phyloP scores from a whole-genome alignment of 2,329 filamentous ascomycete genomes.

The Sporothrix pallida region DNA sequence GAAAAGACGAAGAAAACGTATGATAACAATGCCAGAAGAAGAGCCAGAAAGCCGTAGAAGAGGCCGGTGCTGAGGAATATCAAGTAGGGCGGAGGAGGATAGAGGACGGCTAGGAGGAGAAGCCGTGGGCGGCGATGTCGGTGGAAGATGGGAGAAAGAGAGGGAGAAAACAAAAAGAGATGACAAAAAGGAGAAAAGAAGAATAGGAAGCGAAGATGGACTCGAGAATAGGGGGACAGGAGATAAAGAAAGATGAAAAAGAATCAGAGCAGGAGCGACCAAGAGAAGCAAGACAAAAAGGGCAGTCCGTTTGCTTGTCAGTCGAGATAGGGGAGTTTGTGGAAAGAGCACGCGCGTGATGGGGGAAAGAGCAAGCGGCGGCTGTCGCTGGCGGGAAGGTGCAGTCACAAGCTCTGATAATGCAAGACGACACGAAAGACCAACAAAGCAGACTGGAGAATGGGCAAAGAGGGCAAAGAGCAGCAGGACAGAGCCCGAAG shows the following conservation, averaged over 20 bases:
- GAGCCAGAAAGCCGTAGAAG: slow-evolving; percentile 4
- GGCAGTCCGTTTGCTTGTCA: neutral
- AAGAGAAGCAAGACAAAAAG: neutral
- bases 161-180: neutral
- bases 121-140: neutral
- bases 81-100: neutral
- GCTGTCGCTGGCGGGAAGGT: slow-evolving; percentile 22
- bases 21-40: neutral
- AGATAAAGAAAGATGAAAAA: slow-evolving; percentile 7
- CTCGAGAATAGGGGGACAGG: slow-evolving; percentile 4
- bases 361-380: slow-evolving; percentile 10
- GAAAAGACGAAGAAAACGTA: neutral
- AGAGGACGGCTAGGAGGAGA: neutral
- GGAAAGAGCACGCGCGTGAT: slow-evolving; percentile 20
- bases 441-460: neutral
- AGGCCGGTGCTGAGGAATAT: neutral
- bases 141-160: slow-evolving; percentile 20
- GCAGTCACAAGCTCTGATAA: slow-evolving; percentile 18
- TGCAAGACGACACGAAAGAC: slow-evolving; percentile 4
- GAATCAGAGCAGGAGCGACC: neutral
- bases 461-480: neutral
- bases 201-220: neutral
- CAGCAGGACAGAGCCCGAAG: slow-evolving; percentile 4
- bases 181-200: slow-evolving; percentile 3
- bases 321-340: slow-evolving; percentile 15